Evolutionary conservation across 2,329 filamentous ascomycete genomes (phyloP).

Genomic region (Coleophoma cylindrospora): DNA sequence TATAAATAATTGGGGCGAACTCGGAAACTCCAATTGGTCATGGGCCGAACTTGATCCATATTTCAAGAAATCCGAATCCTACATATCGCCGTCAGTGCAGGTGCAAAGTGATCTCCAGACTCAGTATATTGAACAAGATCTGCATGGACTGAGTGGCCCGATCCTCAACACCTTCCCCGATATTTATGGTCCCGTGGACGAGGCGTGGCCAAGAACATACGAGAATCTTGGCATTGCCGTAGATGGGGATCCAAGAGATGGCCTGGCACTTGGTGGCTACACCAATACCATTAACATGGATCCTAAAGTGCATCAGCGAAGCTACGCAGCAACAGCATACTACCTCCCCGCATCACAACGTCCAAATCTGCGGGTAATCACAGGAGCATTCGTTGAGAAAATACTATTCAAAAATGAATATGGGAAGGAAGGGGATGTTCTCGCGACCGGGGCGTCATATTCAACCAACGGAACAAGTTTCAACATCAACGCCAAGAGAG

Average conservation of each 20-base stretch:
- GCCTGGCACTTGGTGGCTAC: constrained; percentile 4
- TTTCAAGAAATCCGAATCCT: constrained; percentile 29
- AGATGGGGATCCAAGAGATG: constrained; percentile 3
- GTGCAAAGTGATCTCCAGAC: not conserved
- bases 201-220: constrained; percentile 3
- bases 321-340: constrained; percentile 14
- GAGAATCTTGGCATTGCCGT: not conserved
- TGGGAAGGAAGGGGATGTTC: not conserved
- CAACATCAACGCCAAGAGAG: not conserved
- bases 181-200: not conserved
- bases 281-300: constrained; percentile 5
- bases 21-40: constrained; percentile 35
- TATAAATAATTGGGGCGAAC: constrained; percentile 30
- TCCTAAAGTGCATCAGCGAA: constrained; percentile 1
- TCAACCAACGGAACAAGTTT: not conserved
- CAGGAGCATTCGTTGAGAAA: constrained; percentile 78
- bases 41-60: constrained; percentile 32
- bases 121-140: not conserved
- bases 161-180: constrained; percentile 3
- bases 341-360: constrained; percentile 6
- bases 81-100: constrained; percentile 1
- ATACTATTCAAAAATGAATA: constrained; percentile 43
- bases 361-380: constrained; percentile 71
- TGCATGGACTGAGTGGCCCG: constrained; percentile 6
- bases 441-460: constrained; percentile 2